phyloP scores from a whole-genome alignment of 805 yeast species.

The Monosporozyma servazzii region DNA sequence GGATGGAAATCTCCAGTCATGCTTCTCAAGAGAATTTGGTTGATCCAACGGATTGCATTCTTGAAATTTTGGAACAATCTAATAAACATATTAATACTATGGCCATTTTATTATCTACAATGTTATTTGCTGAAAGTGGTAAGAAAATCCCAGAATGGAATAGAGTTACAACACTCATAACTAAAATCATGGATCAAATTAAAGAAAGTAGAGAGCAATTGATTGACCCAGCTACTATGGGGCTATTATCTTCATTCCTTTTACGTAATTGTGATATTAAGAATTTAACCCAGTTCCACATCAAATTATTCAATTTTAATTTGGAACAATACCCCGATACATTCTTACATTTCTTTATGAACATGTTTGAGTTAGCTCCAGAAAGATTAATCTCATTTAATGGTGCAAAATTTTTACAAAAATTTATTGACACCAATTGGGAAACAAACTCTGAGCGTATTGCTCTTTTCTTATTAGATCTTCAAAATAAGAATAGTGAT shows the following conservation, averaged over 20 bases:
- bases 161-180: constrained; percentile 7
- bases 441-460: constrained; percentile 28
- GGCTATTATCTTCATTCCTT: constrained; percentile 40
- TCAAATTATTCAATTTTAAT: constrained; percentile 35
- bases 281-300: constrained; percentile 40
- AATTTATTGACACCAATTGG: constrained; percentile 40
- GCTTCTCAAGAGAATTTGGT: constrained; percentile 41
- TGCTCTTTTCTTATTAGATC: constrained; percentile 36
- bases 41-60: constrained; percentile 35
- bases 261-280: constrained; percentile 48
- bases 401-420: constrained; percentile 39
- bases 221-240: constrained; percentile 23
- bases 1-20: constrained; percentile 45
- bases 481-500: constrained; percentile 14
- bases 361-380: constrained; percentile 32
- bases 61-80: constrained; percentile 16
- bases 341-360: constrained; percentile 37
- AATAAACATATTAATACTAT: constrained; percentile 24
- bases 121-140: constrained; percentile 65
- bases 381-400: constrained; percentile 37
- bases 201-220: constrained; percentile 1
- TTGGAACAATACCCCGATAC: constrained; percentile 33
- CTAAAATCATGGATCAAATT: constrained; percentile 4
- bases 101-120: constrained; percentile 36
- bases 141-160: constrained; percentile 50